phyloP scores from a whole-genome alignment of 1,284 basidiomycete species.

The Pterulicium gracile region DNA sequence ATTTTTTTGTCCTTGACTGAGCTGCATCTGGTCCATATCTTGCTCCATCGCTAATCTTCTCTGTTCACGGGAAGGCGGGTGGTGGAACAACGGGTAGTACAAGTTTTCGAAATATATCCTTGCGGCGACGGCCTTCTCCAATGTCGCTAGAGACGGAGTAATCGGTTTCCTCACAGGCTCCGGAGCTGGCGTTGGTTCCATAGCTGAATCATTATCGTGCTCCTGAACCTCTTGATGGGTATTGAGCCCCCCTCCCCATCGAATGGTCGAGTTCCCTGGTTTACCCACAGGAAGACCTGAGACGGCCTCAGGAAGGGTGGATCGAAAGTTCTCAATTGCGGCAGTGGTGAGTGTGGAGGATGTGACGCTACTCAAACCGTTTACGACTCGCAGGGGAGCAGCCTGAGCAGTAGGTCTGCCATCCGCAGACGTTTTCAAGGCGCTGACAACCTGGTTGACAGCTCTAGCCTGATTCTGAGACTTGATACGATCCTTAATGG shows the following conservation, averaged over 20 bases:
- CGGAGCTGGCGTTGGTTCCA: constrained; percentile 13
- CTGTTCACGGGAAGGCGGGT: constrained; percentile 78
- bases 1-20: constrained; percentile 63
- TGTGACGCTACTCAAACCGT: constrained; percentile 60
- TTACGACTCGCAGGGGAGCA: constrained; percentile 69
- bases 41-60: constrained; percentile 78
- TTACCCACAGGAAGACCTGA: constrained; percentile 37
- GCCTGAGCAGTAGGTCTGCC: constrained; percentile 27
- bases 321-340: constrained; percentile 50
- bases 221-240: constrained; percentile 54
- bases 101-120: constrained; percentile 96
- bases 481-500: constrained; percentile 79
- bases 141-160: constrained; percentile 76
- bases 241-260: constrained; percentile 47
- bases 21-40: constrained; percentile 69
- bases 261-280: constrained; percentile 49
- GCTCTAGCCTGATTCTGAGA: constrained; percentile 69
- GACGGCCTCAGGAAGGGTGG: constrained; percentile 23
- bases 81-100: constrained; percentile 84
- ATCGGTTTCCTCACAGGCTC: constrained; percentile 42
- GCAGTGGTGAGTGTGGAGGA: constrained; percentile 61
- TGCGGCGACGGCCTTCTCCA: constrained; percentile 88
- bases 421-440: constrained; percentile 46
- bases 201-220: constrained; percentile 30
- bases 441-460: constrained; percentile 72